Evolutionary conservation across 208 protist genomes (phyloP).

Genomic region (Leishmania turanica): DNA sequence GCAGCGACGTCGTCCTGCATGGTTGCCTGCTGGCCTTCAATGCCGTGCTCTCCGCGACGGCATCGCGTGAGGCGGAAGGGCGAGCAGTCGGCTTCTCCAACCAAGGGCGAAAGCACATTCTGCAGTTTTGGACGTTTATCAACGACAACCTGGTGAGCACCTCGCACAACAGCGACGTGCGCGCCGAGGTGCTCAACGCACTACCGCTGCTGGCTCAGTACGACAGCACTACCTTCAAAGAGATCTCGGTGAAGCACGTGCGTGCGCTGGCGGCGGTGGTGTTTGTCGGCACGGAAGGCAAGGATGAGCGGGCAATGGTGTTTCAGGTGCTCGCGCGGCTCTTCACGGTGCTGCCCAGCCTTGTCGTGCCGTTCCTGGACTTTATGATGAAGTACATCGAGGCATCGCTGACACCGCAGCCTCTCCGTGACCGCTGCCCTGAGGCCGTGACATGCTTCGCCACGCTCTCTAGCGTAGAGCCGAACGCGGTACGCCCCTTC

Average conservation of each 20-base stretch:
- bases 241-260: constrained; percentile 50
- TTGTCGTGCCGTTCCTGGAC: constrained; percentile 67
- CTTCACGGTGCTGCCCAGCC: constrained; percentile 61
- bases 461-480: constrained; percentile 65
- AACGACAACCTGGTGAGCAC: constrained; percentile 43
- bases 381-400: constrained; percentile 86
- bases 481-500: constrained; percentile 79
- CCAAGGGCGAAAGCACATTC: constrained; percentile 34
- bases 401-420: constrained; percentile 48
- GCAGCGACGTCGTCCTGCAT: constrained; percentile 43
- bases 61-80: constrained; percentile 35
- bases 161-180: constrained; percentile 35
- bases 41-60: constrained; percentile 67
- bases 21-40: constrained; percentile 75
- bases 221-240: constrained; percentile 66
- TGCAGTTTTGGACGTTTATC: constrained; percentile 66
- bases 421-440: constrained; percentile 62
- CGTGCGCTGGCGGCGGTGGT: constrained; percentile 40
- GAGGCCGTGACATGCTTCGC: constrained; percentile 89
- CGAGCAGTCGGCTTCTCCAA: constrained; percentile 48
- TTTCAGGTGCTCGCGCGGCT: constrained; percentile 69
- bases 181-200: constrained; percentile 53
- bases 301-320: constrained; percentile 63
- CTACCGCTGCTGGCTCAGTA: constrained; percentile 80
- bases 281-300: constrained; percentile 48